Percentiles rank a stretch among this genome's conserved stretches.
phyloP scores from a whole-genome alignment of 495 filamentous ascomycete species.

The Lindgomyces ingoldianus region DNA sequence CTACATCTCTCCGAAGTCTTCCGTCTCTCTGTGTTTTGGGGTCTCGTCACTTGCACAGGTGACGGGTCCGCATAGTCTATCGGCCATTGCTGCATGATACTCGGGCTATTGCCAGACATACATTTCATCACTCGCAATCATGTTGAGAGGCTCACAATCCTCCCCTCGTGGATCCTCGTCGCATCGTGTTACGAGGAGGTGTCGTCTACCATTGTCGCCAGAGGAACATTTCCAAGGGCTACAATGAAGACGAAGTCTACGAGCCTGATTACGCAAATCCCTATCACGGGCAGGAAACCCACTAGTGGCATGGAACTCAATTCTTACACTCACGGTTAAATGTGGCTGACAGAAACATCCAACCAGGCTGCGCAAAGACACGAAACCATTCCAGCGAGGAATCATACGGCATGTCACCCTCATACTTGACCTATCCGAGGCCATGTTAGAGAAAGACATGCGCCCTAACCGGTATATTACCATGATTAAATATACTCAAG shows the following conservation, averaged over 20 bases:
- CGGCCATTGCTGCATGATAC: too few relatives aligned
- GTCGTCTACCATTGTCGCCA: too few relatives aligned
- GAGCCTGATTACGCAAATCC: too few relatives aligned
- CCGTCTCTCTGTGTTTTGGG: not conserved
- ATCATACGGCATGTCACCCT: slow-evolving; percentile 94
- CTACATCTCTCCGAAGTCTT: not conserved
- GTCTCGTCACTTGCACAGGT: not conserved
- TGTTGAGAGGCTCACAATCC: too few relatives aligned
- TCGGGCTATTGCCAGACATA: too few relatives aligned
- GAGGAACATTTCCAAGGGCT: too few relatives aligned
- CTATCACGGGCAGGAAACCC: too few relatives aligned
- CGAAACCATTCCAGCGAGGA: slow-evolving; percentile 89
- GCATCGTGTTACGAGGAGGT: too few relatives aligned
- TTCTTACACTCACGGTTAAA: not conserved
- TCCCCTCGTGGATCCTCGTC: too few relatives aligned
- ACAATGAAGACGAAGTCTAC: too few relatives aligned
- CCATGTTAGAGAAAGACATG: slow-evolving; percentile 94
- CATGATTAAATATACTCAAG: slow-evolving; percentile 77
- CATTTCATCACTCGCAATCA: too few relatives aligned
- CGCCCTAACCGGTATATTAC: slow-evolving; percentile 82
- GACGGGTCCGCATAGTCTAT: too few relatives aligned
- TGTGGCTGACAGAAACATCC: slow-evolving; percentile 3
- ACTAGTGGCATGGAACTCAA: not conserved
- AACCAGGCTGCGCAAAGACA: slow-evolving; percentile 76
- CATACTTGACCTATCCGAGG: slow-evolving; percentile 87